phyloP scores from a whole-genome alignment of 2,329 filamentous ascomycete genomes.

The Beauveria asiatica region DNA sequence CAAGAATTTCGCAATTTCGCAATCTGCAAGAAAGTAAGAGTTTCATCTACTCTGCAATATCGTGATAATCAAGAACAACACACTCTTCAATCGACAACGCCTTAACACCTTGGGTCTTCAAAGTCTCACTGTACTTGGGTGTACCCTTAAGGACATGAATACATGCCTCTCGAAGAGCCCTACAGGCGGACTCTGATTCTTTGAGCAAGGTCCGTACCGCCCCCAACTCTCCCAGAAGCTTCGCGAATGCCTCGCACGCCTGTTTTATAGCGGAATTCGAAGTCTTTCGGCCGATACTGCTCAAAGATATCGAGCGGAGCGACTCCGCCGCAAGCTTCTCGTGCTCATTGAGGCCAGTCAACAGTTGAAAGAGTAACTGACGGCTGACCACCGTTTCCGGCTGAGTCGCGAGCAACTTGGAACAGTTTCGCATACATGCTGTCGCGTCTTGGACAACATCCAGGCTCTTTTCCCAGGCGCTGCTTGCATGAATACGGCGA shows the following conservation, averaged over 20 bases:
- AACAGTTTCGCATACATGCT: background rate
- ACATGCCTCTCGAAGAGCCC: background rate
- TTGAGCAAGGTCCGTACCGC: slow-evolving; percentile 23
- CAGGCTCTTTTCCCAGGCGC: background rate
- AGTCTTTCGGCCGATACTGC: slow-evolving; percentile 8
- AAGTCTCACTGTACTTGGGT: background rate
- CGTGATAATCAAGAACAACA: slow-evolving; percentile 8
- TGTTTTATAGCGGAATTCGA: background rate
- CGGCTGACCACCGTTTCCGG: slow-evolving; percentile 10
- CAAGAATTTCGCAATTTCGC: background rate
- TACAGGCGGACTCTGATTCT: slow-evolving; percentile 17
- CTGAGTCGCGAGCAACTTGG: background rate
- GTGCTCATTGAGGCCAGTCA: slow-evolving; percentile 22
- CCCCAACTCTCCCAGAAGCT: slow-evolving; percentile 23
- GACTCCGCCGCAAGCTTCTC: slow-evolving; percentile 16
- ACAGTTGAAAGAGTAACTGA: slow-evolving; percentile 20
- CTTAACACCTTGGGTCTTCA: slow-evolving; percentile 5
- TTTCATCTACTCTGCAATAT: background rate
- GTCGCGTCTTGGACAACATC: slow-evolving; percentile 1
- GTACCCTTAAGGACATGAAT: background rate
- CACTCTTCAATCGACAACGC: slow-evolving; percentile 5
- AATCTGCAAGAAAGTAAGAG: background rate
- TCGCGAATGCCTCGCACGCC: slow-evolving; percentile 21
- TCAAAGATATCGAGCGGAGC: slow-evolving; percentile 17
- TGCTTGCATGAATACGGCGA: background rate